Evolutionary conservation across 768 basidiomycete species (phyloP).

Genomic region (Tricholoma hemisulphureum): DNA sequence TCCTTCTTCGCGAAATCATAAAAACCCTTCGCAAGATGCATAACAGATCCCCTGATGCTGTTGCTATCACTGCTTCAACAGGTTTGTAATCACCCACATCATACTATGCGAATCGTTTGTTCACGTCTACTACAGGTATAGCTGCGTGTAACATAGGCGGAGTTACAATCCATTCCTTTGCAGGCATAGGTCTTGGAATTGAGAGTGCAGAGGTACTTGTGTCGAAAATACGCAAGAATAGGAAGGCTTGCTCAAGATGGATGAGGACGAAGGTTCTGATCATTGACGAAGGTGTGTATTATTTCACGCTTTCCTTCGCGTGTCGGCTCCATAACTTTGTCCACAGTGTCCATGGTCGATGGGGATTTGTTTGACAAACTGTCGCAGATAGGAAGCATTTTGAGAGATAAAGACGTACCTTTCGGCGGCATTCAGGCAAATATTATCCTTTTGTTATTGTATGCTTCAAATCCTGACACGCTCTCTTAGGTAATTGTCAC

Average conservation of each 20-base stretch:
- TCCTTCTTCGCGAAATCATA: slow-evolving; percentile 91
- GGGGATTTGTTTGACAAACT: slow-evolving; percentile 92
- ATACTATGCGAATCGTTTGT: not conserved
- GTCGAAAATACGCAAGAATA: slow-evolving; percentile 73
- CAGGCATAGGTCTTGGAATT: slow-evolving; percentile 85
- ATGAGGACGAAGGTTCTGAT: slow-evolving; percentile 78
- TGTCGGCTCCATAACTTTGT: not conserved
- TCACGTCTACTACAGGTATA: slow-evolving; percentile 52
- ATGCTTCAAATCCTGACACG: not conserved
- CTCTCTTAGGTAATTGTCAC: slow-evolving; percentile 74
- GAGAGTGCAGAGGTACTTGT: slow-evolving; percentile 63
- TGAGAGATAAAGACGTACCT: slow-evolving; percentile 64
- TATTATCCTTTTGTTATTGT: slow-evolving; percentile 21
- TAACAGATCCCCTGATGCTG: slow-evolving; percentile 57
- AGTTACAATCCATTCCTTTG: slow-evolving; percentile 91
- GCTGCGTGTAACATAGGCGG: slow-evolving; percentile 98
- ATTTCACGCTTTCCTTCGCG: not conserved
- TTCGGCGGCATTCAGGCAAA: slow-evolving; percentile 98
- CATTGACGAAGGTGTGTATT: slow-evolving; percentile 68
- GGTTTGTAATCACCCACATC: slow-evolving; percentile 39
- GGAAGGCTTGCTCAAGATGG: slow-evolving; percentile 82
- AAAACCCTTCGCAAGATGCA: slow-evolving; percentile 59
- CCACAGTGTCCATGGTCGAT: slow-evolving; percentile 96
- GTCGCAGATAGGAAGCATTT: slow-evolving; percentile 58
- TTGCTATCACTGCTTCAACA: slow-evolving; percentile 94